Evolutionary conservation across 768 basidiomycete genomes (phyloP), one percentile per base, ranked within the genome.

Genomic region (Auricularia cornea): DNA sequence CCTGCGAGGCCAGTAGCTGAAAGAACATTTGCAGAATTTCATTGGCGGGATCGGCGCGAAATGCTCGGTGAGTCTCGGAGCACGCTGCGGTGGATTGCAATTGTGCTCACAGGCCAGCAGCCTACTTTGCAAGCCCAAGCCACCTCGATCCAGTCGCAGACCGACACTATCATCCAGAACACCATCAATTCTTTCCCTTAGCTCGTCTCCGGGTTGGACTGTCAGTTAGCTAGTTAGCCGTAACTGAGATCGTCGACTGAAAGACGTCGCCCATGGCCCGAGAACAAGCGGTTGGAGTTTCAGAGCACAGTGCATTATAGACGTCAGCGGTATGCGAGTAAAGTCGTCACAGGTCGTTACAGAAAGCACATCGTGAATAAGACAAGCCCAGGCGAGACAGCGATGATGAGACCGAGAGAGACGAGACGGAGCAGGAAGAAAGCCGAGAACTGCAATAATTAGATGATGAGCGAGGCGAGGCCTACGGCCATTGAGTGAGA

Each of bases 401-500:
- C 16, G 20, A 48, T 6, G 23, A 10, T 6, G 23, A 10, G 16
- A 48, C 16, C 23, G 23, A 48, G 44, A 48, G 23, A 48, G 10
- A 23, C 11, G 44, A 48, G 44, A 48, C 38, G 38, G 38, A 40
- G 8, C 18, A 18, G 23, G 6, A 48, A 48, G 44, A 48, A 10
- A 5, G 20, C 16, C 23, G 23, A 48, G 44, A 40, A 40, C 8
- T 40, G 38, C 16, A 48, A 48, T 20, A 23, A 48, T 48, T 48
- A 18, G 44, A 48, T 23, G 44, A 48, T 18, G 16, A 48, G 23
- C 44, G 6, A 20, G 23, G 20, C 44, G 44, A 48, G 54, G 54
- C 54, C 54, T 57, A 57, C 54, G 54, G 54, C 54, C 54, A 31
- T 28, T 26, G n/a, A n/a, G n/a, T n/a, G n/a, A n/a, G n/a, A n/a